These are phyloP conservation scores for Pseudopyricularia cyperi DNA, from an alignment of 2,329 filamentous ascomycete species.

Conservation along the genomic window DNA sequence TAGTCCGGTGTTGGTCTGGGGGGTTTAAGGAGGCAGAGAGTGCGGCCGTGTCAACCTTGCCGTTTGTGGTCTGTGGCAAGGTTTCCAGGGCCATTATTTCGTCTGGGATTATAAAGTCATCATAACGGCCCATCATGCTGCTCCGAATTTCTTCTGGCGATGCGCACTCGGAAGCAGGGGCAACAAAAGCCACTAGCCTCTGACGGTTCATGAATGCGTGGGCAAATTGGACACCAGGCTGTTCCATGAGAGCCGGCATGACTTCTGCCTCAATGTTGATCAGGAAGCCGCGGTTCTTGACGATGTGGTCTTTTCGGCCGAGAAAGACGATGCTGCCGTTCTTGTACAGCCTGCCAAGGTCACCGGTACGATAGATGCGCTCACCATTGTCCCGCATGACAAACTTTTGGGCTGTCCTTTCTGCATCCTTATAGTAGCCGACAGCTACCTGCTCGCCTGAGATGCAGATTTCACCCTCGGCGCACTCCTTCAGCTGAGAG, in stretches of 20 bases:
- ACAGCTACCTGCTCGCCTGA: neutral
- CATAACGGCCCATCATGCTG: neutral
- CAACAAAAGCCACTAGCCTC: slow-evolving; percentile 9
- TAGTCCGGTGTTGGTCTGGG: too few species aligned
- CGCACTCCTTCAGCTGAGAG: neutral
- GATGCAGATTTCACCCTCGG: neutral
- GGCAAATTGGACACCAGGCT: slow-evolving; percentile 7
- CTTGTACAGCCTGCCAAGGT: neutral
- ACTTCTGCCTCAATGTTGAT: slow-evolving; percentile 20
- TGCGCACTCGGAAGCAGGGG: neutral
- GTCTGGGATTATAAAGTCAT: neutral
- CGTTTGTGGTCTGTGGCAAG: neutral
- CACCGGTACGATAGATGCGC: slow-evolving; percentile 3
- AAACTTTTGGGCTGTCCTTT: neutral
- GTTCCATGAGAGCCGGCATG: slow-evolving; percentile 10
- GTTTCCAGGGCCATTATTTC: neutral
- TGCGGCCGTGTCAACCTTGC: neutral
- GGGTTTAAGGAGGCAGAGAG: neutral
- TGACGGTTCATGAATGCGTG: slow-evolving; percentile 8
- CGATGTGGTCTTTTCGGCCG: slow-evolving; percentile 15
- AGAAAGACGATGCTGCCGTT: slow-evolving; percentile 10
- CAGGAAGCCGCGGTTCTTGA: slow-evolving; percentile 21
- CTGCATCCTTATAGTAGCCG: neutral
- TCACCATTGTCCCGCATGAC: neutral
- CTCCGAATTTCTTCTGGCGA: neutral